A percentile compares a stretch with the other conserved stretches of the same genome.
Evolutionary conservation across 257 asterid genomes (phyloP).

Genomic region (Pogostemon cablin): DNA sequence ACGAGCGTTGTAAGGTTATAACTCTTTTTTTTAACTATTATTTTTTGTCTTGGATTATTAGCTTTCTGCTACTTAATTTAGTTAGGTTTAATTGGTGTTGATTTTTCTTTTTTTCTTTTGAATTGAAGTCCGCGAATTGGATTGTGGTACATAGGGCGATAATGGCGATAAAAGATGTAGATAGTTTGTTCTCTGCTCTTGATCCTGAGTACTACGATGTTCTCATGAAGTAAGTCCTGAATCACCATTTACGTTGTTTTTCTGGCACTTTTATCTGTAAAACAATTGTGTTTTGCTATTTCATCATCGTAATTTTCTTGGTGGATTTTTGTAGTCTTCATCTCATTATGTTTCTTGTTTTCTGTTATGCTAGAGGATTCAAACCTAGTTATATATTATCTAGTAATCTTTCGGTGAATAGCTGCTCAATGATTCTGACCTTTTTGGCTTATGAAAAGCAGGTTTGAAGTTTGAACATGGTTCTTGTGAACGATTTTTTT

Average conservation of each 20-base stretch:
- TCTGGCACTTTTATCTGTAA: conserved; percentile 3
- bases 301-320: conserved; percentile 5
- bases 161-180: conserved; percentile 95
- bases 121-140: conserved; percentile 91
- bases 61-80: neutral
- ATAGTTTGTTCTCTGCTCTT: conserved; percentile 85
- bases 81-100: conserved; percentile 24
- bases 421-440: neutral
- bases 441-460: neutral
- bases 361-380: neutral
- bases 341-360: neutral
- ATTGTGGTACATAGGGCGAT: conserved; percentile 96
- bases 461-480: neutral
- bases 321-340: neutral
- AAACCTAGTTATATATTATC: neutral
- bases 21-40: neutral
- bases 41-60: neutral
- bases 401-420: neutral
- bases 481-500: neutral
- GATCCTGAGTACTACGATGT: conserved; percentile 95
- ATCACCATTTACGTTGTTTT: neutral
- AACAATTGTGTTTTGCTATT: conserved; percentile 20
- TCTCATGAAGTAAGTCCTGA: conserved; percentile 80
- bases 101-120: conserved; percentile 7
- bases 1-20: conserved; percentile 95